Base-by-base conservation (phyloP, 2,329 filamentous ascomycete genomes). In the Fusarium verrucosum region DNA sequence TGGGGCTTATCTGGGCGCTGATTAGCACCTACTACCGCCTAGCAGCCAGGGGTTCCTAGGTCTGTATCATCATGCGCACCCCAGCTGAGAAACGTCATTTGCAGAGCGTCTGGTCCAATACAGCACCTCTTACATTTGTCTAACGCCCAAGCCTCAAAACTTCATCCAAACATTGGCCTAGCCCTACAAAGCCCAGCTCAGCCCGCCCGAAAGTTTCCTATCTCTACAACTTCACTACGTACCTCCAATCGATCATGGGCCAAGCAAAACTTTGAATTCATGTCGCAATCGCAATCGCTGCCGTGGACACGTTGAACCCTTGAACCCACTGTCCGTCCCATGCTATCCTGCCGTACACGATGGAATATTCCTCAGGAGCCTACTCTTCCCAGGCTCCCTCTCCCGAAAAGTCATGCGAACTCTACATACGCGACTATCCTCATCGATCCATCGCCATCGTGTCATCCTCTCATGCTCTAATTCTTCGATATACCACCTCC, bases 391-490 rank as follows among this genome's bases (percentile, higher is more conserved):
- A 83, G 70, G 73, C 80, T 66, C 81, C 81, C 14, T 79, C 82
- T 40, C 77, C 80, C 63, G 84, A 87, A 58, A 85, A 83, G 81
- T 86, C 89, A 55, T 90, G 92, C 79, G 89, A 90, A 72, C 87
- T 97, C 61, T 86, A 95, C 72, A 88, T 96, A 76, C 91, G 91
- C 80, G 93, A 97, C 74, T 87, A 92, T 74, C 92, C 92, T 68
- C 88, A 92, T 75, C 91, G 94, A 67, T 91, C 92, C 67, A 92
- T 98, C 75, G 92, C 92, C 66, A 89, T 98, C 67, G 89, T 90
- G 33, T 94, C 93, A 26, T 81, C 88, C 36, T 86, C 89, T 19
- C 90, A 96, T 77, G 90, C 89, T 73, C 84, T 98, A 70, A 89
- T 97, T 67, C 92, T 98, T 74, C 89, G 92, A 62, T 89, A 95